Conservation (phyloP, 805 yeast species). For the Komagataella phaffii region DNA sequence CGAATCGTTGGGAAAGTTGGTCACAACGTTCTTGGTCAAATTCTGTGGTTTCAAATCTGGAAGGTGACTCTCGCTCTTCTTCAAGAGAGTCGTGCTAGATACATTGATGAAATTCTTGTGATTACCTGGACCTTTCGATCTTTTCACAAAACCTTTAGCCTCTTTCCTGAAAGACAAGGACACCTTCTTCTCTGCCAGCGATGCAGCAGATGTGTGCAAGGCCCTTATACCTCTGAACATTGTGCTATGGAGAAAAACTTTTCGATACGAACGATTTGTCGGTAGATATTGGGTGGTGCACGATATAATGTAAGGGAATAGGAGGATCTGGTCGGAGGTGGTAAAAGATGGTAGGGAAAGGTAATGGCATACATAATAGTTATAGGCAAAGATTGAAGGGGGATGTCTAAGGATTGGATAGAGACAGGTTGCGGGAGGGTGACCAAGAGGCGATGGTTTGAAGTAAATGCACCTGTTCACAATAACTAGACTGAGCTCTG, state of each 20-base stretch:
- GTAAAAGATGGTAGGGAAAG: too few relatives aligned
- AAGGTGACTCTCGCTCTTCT: slow-evolving; percentile 8
- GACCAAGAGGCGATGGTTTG: background rate
- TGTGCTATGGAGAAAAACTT: background rate
- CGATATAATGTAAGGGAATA: background rate
- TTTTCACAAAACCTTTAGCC: slow-evolving; percentile 4
- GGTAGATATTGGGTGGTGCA: background rate
- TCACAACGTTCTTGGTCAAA: slow-evolving; percentile 9
- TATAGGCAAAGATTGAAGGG: slow-evolving; percentile 13
- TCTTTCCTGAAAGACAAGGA: background rate
- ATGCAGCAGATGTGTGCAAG: background rate
- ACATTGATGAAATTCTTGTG: slow-evolving; percentile 14
- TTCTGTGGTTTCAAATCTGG: slow-evolving; percentile 11
- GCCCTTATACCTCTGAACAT: background rate
- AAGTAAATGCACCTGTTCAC: background rate
- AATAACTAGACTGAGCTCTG: background rate
- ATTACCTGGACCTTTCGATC: slow-evolving; percentile 19
- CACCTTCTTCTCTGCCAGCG: background rate
- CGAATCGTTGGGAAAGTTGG: slow-evolving; percentile 26
- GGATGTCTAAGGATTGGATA: background rate
- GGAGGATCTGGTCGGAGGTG: too few relatives aligned
- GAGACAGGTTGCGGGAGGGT: background rate
- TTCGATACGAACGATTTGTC: background rate
- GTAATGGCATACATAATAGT: slow-evolving; percentile 9
- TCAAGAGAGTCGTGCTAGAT: slow-evolving; percentile 11